phyloP scores from a whole-genome alignment of 2,329 filamentous ascomycete species.

The Macrophomina tecta region DNA sequence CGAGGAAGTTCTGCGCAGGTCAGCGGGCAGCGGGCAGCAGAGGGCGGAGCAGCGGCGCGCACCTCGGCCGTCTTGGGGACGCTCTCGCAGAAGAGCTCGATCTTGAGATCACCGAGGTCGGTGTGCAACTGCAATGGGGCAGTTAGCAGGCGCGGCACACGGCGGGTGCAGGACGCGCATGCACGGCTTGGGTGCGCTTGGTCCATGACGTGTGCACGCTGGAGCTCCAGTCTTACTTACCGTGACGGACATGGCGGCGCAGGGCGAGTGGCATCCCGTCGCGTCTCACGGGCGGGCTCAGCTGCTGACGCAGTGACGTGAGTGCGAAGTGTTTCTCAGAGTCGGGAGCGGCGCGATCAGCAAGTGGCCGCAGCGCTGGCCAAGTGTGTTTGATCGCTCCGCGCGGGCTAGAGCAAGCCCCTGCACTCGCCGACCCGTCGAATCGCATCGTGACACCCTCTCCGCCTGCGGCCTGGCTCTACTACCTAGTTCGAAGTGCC shows the following conservation, averaged over 20 bases:
- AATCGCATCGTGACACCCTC: slow-evolving; percentile 27
- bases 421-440: slow-evolving; percentile 23
- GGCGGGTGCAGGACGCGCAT: background rate
- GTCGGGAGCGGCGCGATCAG: slow-evolving; percentile 24
- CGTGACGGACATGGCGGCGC: slow-evolving; percentile 55
- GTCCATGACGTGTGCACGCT: background rate
- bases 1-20: slow-evolving; percentile 76
- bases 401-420: slow-evolving; percentile 13
- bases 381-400: slow-evolving; percentile 27
- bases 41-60: slow-evolving; percentile 35
- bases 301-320: slow-evolving; percentile 27
- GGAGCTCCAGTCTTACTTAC: slow-evolving; percentile 36
- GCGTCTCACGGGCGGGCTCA: slow-evolving; percentile 5
- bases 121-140: slow-evolving; percentile 70
- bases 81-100: slow-evolving; percentile 94
- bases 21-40: background rate
- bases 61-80: slow-evolving; percentile 91
- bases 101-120: slow-evolving; percentile 85
- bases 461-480: slow-evolving; percentile 17
- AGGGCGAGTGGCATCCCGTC: slow-evolving; percentile 25
- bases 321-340: slow-evolving; percentile 18
- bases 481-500: background rate
- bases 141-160: slow-evolving; percentile 4
- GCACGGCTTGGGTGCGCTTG: slow-evolving; percentile 1
- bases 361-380: slow-evolving; percentile 23